Percentiles rank a stretch among this genome's conserved stretches.
phyloP scores from a whole-genome alignment of 148 eudicot species.

The Vaccinium macrocarpon region DNA sequence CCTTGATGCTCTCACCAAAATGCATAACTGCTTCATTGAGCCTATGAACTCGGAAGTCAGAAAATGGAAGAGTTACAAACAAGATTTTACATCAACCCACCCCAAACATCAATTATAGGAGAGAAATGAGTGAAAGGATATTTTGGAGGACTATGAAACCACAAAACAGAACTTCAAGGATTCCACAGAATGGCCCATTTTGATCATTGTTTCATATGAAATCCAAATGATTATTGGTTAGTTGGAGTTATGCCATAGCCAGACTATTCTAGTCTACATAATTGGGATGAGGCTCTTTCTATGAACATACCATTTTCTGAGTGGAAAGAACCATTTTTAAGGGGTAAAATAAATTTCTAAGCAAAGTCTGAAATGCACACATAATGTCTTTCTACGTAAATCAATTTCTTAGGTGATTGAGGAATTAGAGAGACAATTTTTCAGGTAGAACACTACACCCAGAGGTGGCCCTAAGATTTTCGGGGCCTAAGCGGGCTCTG shows the following conservation, averaged over 20 bases:
- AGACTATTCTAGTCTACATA: background rate
- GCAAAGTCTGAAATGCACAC: background rate
- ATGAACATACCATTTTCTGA: background rate
- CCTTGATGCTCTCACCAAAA: constrained; percentile 97
- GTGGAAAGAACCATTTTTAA: background rate
- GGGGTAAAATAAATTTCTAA: background rate
- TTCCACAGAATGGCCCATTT: background rate
- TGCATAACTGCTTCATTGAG: constrained; percentile 94
- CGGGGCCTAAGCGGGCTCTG: too few species aligned
- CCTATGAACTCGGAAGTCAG: constrained; percentile 34
- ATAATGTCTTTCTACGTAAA: background rate
- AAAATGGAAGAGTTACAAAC: background rate
- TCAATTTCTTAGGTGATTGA: background rate
- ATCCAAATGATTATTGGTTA: background rate
- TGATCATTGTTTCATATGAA: background rate
- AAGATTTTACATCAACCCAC: background rate
- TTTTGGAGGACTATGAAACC: background rate
- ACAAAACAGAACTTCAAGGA: background rate
- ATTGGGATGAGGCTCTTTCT: background rate
- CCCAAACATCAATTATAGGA: background rate
- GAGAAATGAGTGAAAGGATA: background rate
- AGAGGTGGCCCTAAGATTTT: background rate
- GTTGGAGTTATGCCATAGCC: background rate
- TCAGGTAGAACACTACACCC: background rate
- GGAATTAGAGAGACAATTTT: background rate